Evolutionary conservation across 192 early-diverging fungal genomes (phyloP), one percentile per base, ranked within the genome.

Genomic region (Nowakowskiella sp.): DNA sequence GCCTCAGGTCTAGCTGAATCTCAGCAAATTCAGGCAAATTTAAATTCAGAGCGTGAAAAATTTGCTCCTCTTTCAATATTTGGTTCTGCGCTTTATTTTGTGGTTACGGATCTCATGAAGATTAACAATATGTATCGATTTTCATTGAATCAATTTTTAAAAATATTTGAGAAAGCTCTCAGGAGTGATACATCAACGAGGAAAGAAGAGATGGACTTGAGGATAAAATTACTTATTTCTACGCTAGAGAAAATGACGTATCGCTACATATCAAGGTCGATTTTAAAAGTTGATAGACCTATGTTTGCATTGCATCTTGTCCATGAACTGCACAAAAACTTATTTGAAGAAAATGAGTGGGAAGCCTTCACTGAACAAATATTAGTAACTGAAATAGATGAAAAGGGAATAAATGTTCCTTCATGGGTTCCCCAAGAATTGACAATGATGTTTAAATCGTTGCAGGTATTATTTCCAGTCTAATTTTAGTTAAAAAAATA

Each of bases 121-220:
- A 25, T 80, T 13, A 79, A 81, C 53, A 52, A 63, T 30, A 79
- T 79, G 73, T 81, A 81, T 53, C 65, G 67, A 44, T 81, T 81
- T 62, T 77, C 73, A 1, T 49, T 76, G 8, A 16, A 50, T 5
- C 58, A 66, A 6, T 79, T 65, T 60, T 44, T 81, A 24, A 60
- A 58, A 19, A 45, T 81, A 7, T 81, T 81, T 63, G 61, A 56
- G 34, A 28, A 70, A 10, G 60, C 68, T 10, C 56, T 80, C 27
- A 24, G 32, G 4, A 58, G 31, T 25, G 62, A 66, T 6, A 57
- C 54, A 19, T 70, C 73, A 3, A 56, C 53, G 16, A 19, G 47
- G 9, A 57, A 67, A 8, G 69, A 76, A 31, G 60, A 64, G 6
- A 65, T 64, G 25, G 78, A 80, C 31, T 39, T 73, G 33, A 50